These are phyloP conservation scores for Cladophialophora carrionii DNA, from an alignment of 2,329 filamentous ascomycete species.

Conservation along the genomic window DNA sequence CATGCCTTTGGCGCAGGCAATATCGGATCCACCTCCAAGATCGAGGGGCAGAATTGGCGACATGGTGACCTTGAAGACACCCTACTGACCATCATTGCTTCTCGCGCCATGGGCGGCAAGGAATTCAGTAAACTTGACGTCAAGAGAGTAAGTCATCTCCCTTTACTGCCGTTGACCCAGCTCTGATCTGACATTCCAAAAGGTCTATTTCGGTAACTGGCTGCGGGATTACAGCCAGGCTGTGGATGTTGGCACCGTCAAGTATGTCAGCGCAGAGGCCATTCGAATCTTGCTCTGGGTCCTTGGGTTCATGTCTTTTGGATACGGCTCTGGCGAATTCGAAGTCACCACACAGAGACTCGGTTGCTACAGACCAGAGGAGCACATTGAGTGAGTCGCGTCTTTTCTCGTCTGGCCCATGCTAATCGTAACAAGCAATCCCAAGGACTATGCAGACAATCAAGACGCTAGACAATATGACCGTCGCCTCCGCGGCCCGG, in stretches of 20 bases:
- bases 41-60: conserved; percentile 86
- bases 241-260: conserved; percentile 89
- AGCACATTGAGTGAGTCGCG: conserved; percentile 71
- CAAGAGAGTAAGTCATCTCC: conserved; percentile 51
- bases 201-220: conserved; percentile 97
- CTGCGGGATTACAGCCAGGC: conserved; percentile 91
- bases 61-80: conserved; percentile 94
- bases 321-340: conserved; percentile 80
- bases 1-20: conserved; percentile 87
- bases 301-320: conserved; percentile 86
- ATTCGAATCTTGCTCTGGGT: conserved; percentile 89
- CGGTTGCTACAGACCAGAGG: conserved; percentile 78
- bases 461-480: conserved; percentile 83
- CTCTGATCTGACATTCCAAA: conserved; percentile 38
- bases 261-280: conserved; percentile 85
- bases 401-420: background rate
- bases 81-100: conserved; percentile 72
- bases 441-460: conserved; percentile 86
- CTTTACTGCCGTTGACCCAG: background rate
- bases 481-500: conserved; percentile 74
- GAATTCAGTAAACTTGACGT: conserved; percentile 89
- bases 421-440: conserved; percentile 47
- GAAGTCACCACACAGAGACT: conserved; percentile 79
- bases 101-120: conserved; percentile 67
- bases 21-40: conserved; percentile 74